Evolutionary conservation across 345 rosid species (phyloP), one percentile per base, ranked within the genome.

Genomic region (Rhizophora mangle): DNA sequence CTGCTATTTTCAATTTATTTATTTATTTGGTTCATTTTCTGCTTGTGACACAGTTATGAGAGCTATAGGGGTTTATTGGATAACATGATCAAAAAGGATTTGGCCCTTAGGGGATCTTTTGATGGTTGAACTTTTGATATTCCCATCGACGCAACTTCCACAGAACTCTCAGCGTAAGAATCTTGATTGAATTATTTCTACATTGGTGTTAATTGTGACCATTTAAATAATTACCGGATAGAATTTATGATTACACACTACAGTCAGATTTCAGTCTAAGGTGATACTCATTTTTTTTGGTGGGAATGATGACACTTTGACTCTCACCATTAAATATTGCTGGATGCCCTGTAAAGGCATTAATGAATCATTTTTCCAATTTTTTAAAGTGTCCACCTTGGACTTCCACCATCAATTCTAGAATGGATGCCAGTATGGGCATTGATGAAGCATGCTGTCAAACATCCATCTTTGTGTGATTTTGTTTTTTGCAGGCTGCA

Each of bases 81-180:
- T 72, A 76, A 74, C 77, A 85, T 92, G 94, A 87, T 90, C 68
- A 81, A 82, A 81, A 83, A 78, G 37, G 98, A 96, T 84, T 77
- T 92, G 77, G 99, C 96, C 57, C 80, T 96, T 63, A 89, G 85
- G 78, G 99, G 87, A 84, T 76, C 73, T 78, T 78, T 85, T 53
- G 90, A 84, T 71, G 88, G 79, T 87, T 72, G 98, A 96, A 69
- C 88, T 96, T 59, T 71, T 92, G 78, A 84, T 96, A 74, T 96
- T 90, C 72, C 81, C 98, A 61, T 96, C 99, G 71, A 85, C 76
- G 70, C 98, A 80, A 73, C 97, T 96, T 74, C 99, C 98, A 49
- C 85, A 78, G 73, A 76, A 75, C 72, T 90, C 92, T 67, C 96
- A 92, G 76, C 91, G 98, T 96, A 96, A 87, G 97, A 68, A 68